A percentile compares a stretch with the other conserved stretches of the same genome.
These are phyloP conservation scores for Diaporthe helianthi DNA, from an alignment of 2,329 filamentous ascomycete genomes.

Conservation along the genomic window DNA sequence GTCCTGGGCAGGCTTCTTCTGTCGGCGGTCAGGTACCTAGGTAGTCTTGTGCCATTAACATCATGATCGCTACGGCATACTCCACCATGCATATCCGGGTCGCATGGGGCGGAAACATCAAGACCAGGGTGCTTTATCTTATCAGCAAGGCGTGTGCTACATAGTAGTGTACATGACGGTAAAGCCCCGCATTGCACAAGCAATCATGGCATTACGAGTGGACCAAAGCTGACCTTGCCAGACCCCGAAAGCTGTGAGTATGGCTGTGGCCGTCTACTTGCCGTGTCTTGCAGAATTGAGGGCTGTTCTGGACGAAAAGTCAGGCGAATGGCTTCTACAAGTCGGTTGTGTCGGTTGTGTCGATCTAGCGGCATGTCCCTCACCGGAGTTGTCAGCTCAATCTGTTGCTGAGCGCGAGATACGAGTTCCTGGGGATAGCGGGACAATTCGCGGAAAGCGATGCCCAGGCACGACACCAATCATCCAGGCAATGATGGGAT, in stretches of 20 bases:
- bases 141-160: neutral
- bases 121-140: conserved; percentile 4
- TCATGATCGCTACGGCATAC: conserved; percentile 1
- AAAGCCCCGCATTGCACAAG: neutral
- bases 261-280: neutral
- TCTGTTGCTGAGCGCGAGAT: neutral
- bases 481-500: neutral
- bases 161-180: neutral
- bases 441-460: neutral
- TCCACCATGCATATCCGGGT: conserved; percentile 9
- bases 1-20: neutral
- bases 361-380: conserved; percentile 14
- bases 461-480: neutral
- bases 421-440: neutral
- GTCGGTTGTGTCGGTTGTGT: neutral
- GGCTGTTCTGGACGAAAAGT: neutral
- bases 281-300: conserved; percentile 11
- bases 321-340: conserved; percentile 2
- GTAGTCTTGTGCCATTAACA: conserved; percentile 2
- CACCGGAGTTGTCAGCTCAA: conserved; percentile 11
- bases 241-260: neutral
- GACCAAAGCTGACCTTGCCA: neutral
- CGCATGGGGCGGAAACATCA: neutral
- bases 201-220: neutral
- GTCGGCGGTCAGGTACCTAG: neutral